Evolutionary conservation across 2,329 filamentous ascomycete genomes (phyloP).

Genomic region (Oidium heveae): DNA sequence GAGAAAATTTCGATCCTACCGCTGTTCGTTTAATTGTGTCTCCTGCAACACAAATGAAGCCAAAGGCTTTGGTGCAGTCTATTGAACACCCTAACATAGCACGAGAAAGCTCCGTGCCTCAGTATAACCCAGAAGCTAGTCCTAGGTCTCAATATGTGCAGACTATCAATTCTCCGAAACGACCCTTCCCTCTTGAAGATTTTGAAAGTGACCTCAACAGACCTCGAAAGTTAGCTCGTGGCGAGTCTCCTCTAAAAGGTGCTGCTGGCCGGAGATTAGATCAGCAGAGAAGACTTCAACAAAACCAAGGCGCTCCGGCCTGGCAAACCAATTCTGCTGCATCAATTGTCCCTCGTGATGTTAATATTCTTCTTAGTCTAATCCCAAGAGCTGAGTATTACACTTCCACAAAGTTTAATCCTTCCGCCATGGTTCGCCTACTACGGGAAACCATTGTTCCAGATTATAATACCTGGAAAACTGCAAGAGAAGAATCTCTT

Average conservation of each 20-base stretch:
- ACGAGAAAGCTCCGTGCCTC: slow-evolving; percentile 13
- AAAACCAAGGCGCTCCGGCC: slow-evolving; percentile 13
- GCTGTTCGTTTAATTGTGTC: slow-evolving; percentile 64
- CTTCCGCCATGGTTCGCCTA: slow-evolving; percentile 46
- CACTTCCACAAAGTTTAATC: slow-evolving; percentile 41
- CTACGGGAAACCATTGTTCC: slow-evolving; percentile 44
- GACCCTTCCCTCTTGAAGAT: slow-evolving; percentile 31
- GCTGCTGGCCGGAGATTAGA: slow-evolving; percentile 67
- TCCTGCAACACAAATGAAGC: slow-evolving; percentile 48
- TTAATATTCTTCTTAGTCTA: slow-evolving; percentile 33
- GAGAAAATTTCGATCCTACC: slow-evolving; percentile 56
- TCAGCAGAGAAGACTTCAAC: slow-evolving; percentile 33
- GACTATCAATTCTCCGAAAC: slow-evolving; percentile 16
- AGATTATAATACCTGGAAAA: slow-evolving; percentile 29
- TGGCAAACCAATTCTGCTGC: slow-evolving; percentile 18
- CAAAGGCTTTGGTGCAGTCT: slow-evolving; percentile 28
- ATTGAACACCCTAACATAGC: slow-evolving; percentile 26
- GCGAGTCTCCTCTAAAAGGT: slow-evolving; percentile 81
- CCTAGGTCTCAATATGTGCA: slow-evolving; percentile 12
- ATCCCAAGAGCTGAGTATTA: slow-evolving; percentile 42
- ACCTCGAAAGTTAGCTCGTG: slow-evolving; percentile 66
- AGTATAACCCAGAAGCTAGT: slow-evolving; percentile 12
- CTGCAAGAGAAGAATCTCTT: slow-evolving; percentile 13
- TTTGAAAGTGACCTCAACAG: slow-evolving; percentile 43
- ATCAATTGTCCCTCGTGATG: slow-evolving; percentile 45